phyloP scores from a whole-genome alignment of 306 rosid species.

The Trifolium pratense region DNA sequence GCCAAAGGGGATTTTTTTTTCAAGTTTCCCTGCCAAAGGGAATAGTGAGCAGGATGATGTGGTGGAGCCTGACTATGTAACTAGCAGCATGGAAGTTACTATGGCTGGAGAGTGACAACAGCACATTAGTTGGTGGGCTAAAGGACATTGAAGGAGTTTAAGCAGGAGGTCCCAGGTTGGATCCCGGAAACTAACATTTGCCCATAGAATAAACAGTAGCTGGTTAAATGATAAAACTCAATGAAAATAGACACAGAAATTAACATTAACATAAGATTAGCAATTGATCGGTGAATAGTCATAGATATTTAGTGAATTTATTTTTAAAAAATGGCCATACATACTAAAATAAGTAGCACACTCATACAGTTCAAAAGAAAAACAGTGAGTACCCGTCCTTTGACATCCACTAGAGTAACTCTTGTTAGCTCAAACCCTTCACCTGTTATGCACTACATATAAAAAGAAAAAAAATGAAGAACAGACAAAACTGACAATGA shows the following conservation, averaged over 20 bases:
- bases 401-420: slow-evolving; percentile 77
- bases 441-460: slow-evolving; percentile 75
- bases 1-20: background rate
- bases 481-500: slow-evolving; percentile 15
- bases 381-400: slow-evolving; percentile 66
- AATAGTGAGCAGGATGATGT: background rate
- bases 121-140: background rate
- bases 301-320: slow-evolving; percentile 14
- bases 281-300: background rate
- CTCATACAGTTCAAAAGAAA: slow-evolving; percentile 22
- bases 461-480: slow-evolving; percentile 9
- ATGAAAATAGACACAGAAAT: too few relatives aligned
- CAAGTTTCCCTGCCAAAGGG: background rate
- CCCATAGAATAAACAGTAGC: too few relatives aligned
- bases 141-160: background rate
- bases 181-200: too few relatives aligned
- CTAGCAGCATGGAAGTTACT: too few relatives aligned
- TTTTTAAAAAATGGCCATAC: background rate
- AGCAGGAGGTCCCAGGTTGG: background rate
- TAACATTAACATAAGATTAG: background rate
- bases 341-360: too few relatives aligned
- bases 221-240: background rate
- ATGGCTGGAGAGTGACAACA: background rate
- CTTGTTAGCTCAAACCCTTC: slow-evolving; percentile 97
- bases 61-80: background rate